A percentile compares a stretch with the other conserved stretches of the same genome.
Evolutionary conservation across 176 grass and related monocot genomes (phyloP).

Genomic region (Bromus sterilis): DNA sequence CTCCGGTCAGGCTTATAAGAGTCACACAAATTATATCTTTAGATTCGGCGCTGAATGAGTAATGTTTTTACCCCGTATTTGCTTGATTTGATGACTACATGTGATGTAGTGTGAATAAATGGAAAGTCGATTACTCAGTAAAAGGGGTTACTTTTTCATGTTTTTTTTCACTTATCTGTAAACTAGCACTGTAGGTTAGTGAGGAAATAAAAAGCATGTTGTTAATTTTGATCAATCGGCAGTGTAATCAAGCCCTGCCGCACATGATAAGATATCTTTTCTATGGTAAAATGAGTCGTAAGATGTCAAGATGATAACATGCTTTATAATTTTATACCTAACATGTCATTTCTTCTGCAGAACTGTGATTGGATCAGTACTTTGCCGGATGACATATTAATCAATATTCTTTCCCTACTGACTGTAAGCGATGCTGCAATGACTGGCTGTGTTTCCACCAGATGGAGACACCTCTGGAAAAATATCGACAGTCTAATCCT

Average conservation of each 20-base stretch:
- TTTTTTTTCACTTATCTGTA: neutral
- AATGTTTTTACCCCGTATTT: neutral
- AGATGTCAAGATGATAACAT: neutral
- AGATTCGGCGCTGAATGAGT: too few relatives aligned
- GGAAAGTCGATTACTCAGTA: neutral
- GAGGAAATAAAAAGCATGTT: neutral
- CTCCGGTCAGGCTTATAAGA: too few relatives aligned
- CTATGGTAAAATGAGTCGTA: neutral
- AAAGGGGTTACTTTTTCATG: neutral
- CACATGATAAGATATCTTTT: neutral
- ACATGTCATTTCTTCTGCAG: neutral
- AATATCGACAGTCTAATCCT: neutral
- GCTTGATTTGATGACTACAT: neutral
- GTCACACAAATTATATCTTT: too few relatives aligned
- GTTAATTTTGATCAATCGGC: too few relatives aligned
- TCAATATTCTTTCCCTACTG: neutral
- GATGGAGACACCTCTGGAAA: conserved; percentile 14
- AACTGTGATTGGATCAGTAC: neutral
- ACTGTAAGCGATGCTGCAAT: neutral
- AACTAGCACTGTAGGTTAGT: neutral
- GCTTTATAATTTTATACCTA: neutral
- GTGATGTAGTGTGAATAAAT: neutral
- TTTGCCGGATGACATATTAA: conserved; percentile 14
- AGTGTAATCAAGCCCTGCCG: too few relatives aligned
- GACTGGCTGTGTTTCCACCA: neutral